A percentile compares a stretch with the other conserved stretches of the same genome.
Conservation (phyloP, 2,329 filamentous ascomycete genomes). For the Aspergillus tubingensis region DNA sequence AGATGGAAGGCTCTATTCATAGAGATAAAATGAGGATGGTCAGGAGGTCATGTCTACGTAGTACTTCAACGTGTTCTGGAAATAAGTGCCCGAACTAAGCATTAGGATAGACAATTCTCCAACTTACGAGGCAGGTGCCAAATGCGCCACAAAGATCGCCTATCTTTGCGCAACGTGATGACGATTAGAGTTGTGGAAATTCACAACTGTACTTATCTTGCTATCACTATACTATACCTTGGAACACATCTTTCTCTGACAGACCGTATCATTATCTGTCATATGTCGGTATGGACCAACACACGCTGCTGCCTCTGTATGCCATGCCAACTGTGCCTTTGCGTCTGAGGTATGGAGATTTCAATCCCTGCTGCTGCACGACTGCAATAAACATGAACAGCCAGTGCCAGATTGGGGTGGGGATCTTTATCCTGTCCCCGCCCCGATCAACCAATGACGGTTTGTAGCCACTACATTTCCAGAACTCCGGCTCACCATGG, state of each 20-base stretch:
- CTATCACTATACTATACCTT: background rate
- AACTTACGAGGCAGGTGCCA: background rate
- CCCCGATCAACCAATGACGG: background rate
- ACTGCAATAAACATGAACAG: slow-evolving; percentile 4
- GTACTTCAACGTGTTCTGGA: background rate
- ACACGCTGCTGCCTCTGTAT: background rate
- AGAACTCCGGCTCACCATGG: background rate
- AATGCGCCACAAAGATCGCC: background rate
- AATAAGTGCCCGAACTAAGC: background rate
- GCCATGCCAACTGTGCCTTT: background rate
- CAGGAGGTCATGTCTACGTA: background rate
- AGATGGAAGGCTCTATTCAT: background rate
- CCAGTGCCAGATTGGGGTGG: background rate
- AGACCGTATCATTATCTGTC: background rate
- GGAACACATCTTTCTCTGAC: background rate
- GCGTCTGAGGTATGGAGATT: background rate
- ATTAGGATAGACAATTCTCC: background rate
- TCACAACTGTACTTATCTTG: background rate
- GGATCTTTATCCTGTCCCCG: background rate
- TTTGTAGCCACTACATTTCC: background rate
- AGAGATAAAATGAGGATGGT: background rate
- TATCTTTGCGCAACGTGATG: background rate
- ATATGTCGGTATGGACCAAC: background rate
- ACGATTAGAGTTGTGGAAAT: background rate
- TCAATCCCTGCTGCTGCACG: background rate